Evolutionary conservation across 768 basidiomycete genomes (phyloP), one percentile per base, ranked within the genome.

Genomic region (Termitomyces sp.): DNA sequence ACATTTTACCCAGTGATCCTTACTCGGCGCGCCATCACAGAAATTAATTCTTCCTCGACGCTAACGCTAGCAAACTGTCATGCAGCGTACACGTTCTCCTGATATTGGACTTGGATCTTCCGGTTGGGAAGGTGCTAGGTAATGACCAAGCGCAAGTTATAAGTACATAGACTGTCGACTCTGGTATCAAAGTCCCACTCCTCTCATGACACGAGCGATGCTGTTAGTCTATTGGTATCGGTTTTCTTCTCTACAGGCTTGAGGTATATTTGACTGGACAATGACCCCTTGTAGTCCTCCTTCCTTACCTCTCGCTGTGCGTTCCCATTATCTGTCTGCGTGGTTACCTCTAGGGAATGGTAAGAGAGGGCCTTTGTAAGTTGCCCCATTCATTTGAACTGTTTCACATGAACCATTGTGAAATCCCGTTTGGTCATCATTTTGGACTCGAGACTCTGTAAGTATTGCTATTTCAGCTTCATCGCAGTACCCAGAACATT

Each of bases 291-390:
- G 82, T 63, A 83, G 79, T 56, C 85, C 84, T 28, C 73, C 80
- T 4, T 76, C 84, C 9, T 73, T 84, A 41, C 86, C 86, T 19
- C 77, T 88, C 27, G 86, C 84, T 10, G 85, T 87, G 6, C 78
- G 82, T 37, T 72, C 81, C 2, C 86, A 85, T 2, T 88, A 87
- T 62, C 68, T 89, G 34, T 84, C 82, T 30, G 78, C 81, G 1
- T 88, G 85, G 86, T 76, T 88, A 14, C 72, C 79, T 0, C 84
- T 83, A 61, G 80, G 79, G 17, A 54, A 70, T 61, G 82, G 80
- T 65, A 55, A n/a, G 58, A 25, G n/a, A 37, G 52, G 23, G 67
- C 53, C 27, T 17, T 48, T 19, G 10, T 37, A 27, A 14, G 40
- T 9, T 25, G 14, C n/a, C 11, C 1, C 3, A 10, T 5, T 14